phyloP scores from a whole-genome alignment of 1,284 basidiomycete genomes.

The Cryptococcus neoformans region DNA sequence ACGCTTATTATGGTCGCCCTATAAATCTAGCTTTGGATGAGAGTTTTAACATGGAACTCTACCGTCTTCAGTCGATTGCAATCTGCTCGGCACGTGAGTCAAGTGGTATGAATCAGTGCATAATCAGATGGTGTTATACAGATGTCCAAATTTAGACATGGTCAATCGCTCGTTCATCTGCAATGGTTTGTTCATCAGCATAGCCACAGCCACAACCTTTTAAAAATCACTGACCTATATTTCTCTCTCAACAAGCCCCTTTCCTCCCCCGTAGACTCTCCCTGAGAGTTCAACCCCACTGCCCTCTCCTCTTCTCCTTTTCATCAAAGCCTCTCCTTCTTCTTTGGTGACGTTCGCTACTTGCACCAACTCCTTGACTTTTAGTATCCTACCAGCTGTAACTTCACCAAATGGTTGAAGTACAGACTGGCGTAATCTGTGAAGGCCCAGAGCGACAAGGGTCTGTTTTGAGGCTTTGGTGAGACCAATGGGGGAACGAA shows the following conservation, averaged over 20 bases:
- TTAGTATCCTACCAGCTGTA: conserved; percentile 52
- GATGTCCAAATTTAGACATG: too few relatives aligned
- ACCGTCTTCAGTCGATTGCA: too few relatives aligned
- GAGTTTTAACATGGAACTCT: too few relatives aligned
- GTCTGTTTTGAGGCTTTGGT: conserved; percentile 47
- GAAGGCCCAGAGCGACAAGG: conserved; percentile 50
- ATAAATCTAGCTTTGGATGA: too few relatives aligned
- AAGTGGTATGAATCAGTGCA: too few relatives aligned
- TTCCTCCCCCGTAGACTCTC: conserved; percentile 31
- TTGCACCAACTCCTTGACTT: conserved; percentile 55
- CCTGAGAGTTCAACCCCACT: conserved; percentile 36
- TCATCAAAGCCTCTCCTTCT: conserved; percentile 26
- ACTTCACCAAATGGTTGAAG: conserved; percentile 47
- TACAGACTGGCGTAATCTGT: conserved; percentile 51
- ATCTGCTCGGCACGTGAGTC: too few relatives aligned
- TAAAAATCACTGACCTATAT: background rate
- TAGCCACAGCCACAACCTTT: too few relatives aligned
- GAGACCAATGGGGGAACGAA: conserved; percentile 53
- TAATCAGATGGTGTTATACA: too few relatives aligned
- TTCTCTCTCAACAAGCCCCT: background rate
- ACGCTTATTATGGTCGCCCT: too few relatives aligned
- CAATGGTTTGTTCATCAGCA: too few relatives aligned
- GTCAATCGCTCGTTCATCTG: too few relatives aligned
- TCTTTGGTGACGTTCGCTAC: conserved; percentile 52
- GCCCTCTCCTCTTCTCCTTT: conserved; percentile 34